Evolutionary conservation across 805 yeast genomes (phyloP).

Genomic region (Komagataella populi): DNA sequence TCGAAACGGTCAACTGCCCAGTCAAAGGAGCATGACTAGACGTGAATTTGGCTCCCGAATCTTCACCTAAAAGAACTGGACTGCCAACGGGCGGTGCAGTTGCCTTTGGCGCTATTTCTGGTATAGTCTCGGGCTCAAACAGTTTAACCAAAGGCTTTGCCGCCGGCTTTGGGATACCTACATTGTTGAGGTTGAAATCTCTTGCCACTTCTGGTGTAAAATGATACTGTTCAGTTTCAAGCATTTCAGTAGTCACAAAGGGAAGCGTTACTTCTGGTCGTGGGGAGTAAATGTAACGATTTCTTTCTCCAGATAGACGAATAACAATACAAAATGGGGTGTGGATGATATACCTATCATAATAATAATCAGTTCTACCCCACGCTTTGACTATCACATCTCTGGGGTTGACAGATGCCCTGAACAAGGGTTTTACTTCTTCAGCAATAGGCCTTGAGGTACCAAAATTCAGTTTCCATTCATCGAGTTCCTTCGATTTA

Average conservation of each 20-base stretch:
- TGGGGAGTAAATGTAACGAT: constrained; percentile 6
- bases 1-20: background rate
- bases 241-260: constrained; percentile 1
- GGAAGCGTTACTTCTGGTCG: constrained; percentile 1
- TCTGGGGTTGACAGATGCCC: background rate
- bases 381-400: constrained; percentile 8
- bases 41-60: background rate
- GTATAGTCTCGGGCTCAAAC: background rate
- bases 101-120: background rate
- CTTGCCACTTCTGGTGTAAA: constrained; percentile 8
- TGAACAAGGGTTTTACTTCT: background rate
- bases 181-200: background rate
- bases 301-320: constrained; percentile 5
- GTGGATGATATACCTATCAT: constrained; percentile 23
- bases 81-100: background rate
- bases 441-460: constrained; percentile 1
- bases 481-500: background rate
- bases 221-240: constrained; percentile 10
- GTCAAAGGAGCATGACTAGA: background rate
- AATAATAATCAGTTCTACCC: constrained; percentile 22
- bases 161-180: background rate
- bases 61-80: background rate
- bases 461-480: background rate
- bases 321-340: constrained; percentile 17
- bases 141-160: background rate